These are phyloP conservation scores for Coix lacrymajobi DNA, from an alignment of 176 grass and related monocot species.

Conservation along the genomic window DNA sequence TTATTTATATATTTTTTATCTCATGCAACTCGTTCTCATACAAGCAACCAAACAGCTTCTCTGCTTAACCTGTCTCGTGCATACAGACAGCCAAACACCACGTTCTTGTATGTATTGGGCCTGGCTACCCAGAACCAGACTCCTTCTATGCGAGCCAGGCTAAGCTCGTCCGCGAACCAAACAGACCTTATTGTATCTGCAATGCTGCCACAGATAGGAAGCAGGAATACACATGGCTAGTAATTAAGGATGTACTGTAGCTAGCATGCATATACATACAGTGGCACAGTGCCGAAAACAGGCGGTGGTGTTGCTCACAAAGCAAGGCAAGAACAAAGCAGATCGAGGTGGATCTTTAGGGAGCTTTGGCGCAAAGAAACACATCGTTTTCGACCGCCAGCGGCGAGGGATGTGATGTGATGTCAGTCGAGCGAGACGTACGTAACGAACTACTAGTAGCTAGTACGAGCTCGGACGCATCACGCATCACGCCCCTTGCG, in stretches of 20 bases:
- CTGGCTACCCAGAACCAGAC: no score
- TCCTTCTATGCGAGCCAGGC: no score
- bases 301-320: slow-evolving; percentile 6
- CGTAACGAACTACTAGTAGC: slow-evolving; percentile 30
- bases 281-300: not conserved
- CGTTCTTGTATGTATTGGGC: no score
- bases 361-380: slow-evolving; percentile 36
- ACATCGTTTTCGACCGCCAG: not conserved
- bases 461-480: not conserved
- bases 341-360: not conserved
- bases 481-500: not conserved
- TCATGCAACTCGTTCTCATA: no score
- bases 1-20: no score
- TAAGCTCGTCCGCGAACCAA: no score
- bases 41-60: no score
- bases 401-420: not conserved
- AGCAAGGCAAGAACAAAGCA: slow-evolving; percentile 15
- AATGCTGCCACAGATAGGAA: not conserved
- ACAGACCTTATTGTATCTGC: no score
- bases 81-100: no score
- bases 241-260: not conserved
- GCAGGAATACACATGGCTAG: not conserved
- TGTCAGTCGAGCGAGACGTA: slow-evolving; percentile 14
- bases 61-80: no score
- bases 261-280: not conserved